Evolutionary conservation across 2,329 filamentous ascomycete genomes (phyloP), one percentile per base, ranked within the genome.

Genomic region (Xylaria sp.): DNA sequence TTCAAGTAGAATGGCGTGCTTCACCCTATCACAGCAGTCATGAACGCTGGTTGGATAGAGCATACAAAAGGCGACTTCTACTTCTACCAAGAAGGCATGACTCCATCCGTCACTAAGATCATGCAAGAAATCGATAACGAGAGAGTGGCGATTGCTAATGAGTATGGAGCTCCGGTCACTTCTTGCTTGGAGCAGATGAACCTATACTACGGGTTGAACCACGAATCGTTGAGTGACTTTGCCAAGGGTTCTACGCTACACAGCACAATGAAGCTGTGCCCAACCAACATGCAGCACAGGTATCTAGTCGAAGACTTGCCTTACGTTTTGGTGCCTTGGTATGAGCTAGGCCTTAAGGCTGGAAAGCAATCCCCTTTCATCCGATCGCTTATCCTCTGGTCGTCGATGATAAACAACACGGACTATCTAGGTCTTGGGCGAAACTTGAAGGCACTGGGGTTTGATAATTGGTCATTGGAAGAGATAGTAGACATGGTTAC

Each of bases 31-130:
- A 71, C 65, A 10, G 62, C 65, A 4, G 30, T 71, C 9, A 69
- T 71, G 66, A 71, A 71, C 30, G 61, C 67, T 0, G 69, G 69
- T 10, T 67, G 69, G 63, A 66, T 71, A 18, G 69, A 71, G 45
- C 61, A 67, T 34, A 69, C 67, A 4, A 57, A 64, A n/a, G 69
- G 69, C 7, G 67, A 71, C 15, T 71, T 71, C 41, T 71, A 67
- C 48, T 65, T 69, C 43, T 71, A 71, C 34, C 63, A 61, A 41
- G 43, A 71, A 57, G 69, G 69, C 30, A 66, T 71, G 63, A 69
- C 67, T 6, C 67, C 58, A 2, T 56, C 69, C 9, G 69, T 71
- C 23, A 63, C 69, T 15, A 71, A 63, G 18, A 60, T 67, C 34
- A 71, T 71, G 69, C 48, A 67, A 25, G 36, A 36, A 23, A 61